Evolutionary conservation across 2,329 filamentous ascomycete species (phyloP), one percentile per base, ranked within the genome.

Genomic region (Fusarium vanettenii): DNA sequence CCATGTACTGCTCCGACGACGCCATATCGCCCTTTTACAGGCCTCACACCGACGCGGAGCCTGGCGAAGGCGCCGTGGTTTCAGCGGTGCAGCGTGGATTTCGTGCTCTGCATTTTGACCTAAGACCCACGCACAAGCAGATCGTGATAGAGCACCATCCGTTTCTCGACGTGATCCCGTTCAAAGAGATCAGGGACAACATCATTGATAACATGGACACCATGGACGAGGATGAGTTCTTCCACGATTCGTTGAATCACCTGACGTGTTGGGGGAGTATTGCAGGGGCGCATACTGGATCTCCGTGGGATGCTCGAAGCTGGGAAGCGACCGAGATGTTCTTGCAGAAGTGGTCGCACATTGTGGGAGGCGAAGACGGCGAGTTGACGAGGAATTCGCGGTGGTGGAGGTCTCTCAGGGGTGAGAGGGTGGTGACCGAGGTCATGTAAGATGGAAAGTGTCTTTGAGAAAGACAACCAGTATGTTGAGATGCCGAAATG

Each of bases 281-380:
- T 5, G 63, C 66, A 8, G 79, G 76, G 3, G 74, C 76, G 5
- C 72, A 74, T n/a, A 77, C 76, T 5, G 79, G 78, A 33, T 75
- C 77, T 22, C 78, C 79, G 9, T 81, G 79, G 79, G 79, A 81
- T 31, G 67, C 71, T 10, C 77, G 79, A 39, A 81, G 77, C 20
- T 81, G 79, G 79, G 79, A 81, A 48, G 79, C 77, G 9, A 79
- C 68, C 6, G 78, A 78, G n/a, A 64, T 71, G 43, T 81, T 81
- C 48, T 59, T 81, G 55, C 69, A 77, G 39, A 81, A 79, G 64
- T 81, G 78, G 79, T 76, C 72, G 67, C 63, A 73, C 20, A 69
- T 81, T 10, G 75, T 80, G 29, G 79, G 79, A 7, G 79, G 79
- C 4, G 73, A 77, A 2, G 78, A 80, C 11, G 79, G 79, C 2